phyloP scores from a whole-genome alignment of 495 filamentous ascomycete genomes.

The Trichocladium uniseriatum region DNA sequence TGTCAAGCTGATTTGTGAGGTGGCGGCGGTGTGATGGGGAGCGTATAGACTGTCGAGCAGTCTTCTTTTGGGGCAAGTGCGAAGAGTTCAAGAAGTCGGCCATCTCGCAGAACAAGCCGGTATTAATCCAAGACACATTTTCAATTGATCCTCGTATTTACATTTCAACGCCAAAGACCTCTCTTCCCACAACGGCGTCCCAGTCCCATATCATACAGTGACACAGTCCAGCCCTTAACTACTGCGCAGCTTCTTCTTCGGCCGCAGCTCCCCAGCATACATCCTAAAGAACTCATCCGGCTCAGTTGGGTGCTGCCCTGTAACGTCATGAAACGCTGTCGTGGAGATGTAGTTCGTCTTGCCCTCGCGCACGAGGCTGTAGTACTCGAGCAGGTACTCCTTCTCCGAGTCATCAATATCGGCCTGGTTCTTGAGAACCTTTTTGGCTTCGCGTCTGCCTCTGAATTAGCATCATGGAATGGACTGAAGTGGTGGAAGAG shows the following conservation, averaged over 20 bases:
- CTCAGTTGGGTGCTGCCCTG: constrained; percentile 41
- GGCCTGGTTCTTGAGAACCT: constrained; percentile 35
- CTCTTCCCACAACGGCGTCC: too few relatives aligned
- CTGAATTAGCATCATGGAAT: constrained; percentile 6
- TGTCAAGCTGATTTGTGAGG: constrained; percentile 57
- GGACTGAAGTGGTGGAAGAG: too few relatives aligned
- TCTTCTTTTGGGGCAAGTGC: too few relatives aligned
- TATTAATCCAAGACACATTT: too few relatives aligned
- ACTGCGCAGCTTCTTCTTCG: constrained; percentile 28
- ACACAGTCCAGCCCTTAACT: neutral
- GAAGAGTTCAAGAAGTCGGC: too few relatives aligned
- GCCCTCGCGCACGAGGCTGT: constrained; percentile 48
- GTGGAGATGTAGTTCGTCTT: constrained; percentile 55
- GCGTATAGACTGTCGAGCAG: too few relatives aligned
- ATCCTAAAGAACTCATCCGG: constrained; percentile 45
- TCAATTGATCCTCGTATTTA: too few relatives aligned
- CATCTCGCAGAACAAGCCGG: too few relatives aligned
- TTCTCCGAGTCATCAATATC: constrained; percentile 41
- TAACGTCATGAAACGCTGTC: constrained; percentile 45
- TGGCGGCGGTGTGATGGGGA: constrained; percentile 32
- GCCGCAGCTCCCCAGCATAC: constrained; percentile 39
- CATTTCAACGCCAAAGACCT: too few relatives aligned
- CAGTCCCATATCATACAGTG: too few relatives aligned
- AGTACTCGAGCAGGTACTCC: constrained; percentile 49
- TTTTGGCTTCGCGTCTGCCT: constrained; percentile 38